phyloP scores from a whole-genome alignment of 148 eudicot species.

The Rhododendron molle region DNA sequence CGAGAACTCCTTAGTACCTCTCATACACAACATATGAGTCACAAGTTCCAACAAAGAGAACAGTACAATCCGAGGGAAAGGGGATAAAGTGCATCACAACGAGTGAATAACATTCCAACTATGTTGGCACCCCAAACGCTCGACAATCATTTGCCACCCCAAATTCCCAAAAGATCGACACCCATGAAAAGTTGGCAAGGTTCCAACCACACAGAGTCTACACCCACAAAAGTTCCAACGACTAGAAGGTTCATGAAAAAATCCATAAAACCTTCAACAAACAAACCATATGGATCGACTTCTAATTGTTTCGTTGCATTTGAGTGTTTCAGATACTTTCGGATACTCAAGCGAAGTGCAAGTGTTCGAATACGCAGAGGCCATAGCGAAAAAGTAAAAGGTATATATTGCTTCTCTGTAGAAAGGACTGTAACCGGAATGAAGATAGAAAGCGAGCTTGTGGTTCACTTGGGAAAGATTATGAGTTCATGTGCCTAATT shows the following conservation, averaged over 20 bases:
- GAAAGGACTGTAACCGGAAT: not conserved
- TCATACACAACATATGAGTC: too few species aligned
- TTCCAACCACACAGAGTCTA: too few species aligned
- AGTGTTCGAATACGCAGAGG: constrained; percentile 44
- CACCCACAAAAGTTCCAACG: too few species aligned
- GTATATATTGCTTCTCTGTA: constrained; percentile 1
- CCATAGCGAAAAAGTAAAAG: not conserved
- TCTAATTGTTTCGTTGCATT: not conserved
- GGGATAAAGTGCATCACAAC: too few species aligned
- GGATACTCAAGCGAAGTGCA: constrained; percentile 55
- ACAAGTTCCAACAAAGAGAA: too few species aligned
- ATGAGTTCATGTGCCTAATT: not conserved
- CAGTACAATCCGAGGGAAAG: too few species aligned
- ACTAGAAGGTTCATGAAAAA: not conserved
- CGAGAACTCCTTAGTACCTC: too few species aligned
- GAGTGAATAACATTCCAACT: too few species aligned
- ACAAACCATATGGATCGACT: not conserved
- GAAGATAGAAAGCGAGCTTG: not conserved
- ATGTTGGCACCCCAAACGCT: too few species aligned
- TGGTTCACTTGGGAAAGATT: not conserved
- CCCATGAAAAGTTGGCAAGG: too few species aligned
- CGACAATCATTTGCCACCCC: too few species aligned
- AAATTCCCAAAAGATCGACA: too few species aligned
- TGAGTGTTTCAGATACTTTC: constrained; percentile 45
- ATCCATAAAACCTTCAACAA: not conserved